phyloP scores from a whole-genome alignment of 2,329 filamentous ascomycete genomes.

The Hypomyces perniciosus region DNA sequence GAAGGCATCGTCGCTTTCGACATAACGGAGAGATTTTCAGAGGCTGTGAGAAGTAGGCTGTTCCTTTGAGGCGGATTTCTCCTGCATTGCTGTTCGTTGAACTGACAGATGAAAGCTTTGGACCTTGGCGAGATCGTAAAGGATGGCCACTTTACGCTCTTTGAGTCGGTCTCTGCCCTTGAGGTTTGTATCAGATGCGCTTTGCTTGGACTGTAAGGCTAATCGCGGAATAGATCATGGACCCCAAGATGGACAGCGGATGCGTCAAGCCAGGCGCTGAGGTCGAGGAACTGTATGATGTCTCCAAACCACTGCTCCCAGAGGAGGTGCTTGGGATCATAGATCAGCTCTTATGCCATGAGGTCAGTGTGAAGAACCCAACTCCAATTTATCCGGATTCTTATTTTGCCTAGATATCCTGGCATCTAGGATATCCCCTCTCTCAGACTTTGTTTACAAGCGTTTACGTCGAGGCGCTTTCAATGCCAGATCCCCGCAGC shows the following conservation, averaged over 20 bases:
- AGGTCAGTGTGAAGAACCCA: constrained; percentile 47
- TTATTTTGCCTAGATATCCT: constrained; percentile 64
- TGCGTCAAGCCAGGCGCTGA: constrained; percentile 71
- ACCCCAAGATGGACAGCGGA: constrained; percentile 97
- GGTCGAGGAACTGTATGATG: constrained; percentile 79
- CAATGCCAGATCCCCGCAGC: constrained; percentile 61
- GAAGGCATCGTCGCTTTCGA: constrained; percentile 51
- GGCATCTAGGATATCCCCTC: constrained; percentile 92
- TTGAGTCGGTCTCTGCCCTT: constrained; percentile 84
- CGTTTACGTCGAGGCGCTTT: constrained; percentile 77
- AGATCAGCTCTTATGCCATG: constrained; percentile 83
- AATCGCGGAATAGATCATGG: constrained; percentile 70
- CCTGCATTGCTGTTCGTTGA: neutral
- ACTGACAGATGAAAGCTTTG: constrained; percentile 49
- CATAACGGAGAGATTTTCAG: constrained; percentile 51
- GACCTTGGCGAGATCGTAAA: constrained; percentile 79
- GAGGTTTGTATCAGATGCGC: constrained; percentile 45
- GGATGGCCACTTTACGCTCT: constrained; percentile 89
- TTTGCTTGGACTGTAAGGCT: neutral
- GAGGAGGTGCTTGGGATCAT: constrained; percentile 88
- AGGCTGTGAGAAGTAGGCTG: constrained; percentile 45
- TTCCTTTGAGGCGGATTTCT: neutral
- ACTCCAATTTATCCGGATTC: neutral
- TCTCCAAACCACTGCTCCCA: constrained; percentile 59
- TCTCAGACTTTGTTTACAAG: constrained; percentile 94